Percentiles rank a stretch among this genome's conserved stretches.
Evolutionary conservation across 352 stramenopile genomes (phyloP).

Genomic region (Globisporangium sylvaticum): DNA sequence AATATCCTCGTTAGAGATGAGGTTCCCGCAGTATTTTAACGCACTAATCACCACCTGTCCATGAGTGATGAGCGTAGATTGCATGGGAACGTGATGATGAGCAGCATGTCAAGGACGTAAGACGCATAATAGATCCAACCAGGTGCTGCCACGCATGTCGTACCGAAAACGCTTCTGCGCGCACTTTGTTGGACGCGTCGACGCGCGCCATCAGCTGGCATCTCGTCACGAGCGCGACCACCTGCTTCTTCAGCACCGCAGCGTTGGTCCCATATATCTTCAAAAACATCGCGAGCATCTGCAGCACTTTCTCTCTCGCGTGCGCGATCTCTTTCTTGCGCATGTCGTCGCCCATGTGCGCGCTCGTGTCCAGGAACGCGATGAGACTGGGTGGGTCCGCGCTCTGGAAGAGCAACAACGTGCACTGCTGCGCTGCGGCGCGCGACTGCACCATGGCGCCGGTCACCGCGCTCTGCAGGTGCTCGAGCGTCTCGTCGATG

Average conservation of each 20-base stretch:
- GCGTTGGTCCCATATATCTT: constrained; percentile 42
- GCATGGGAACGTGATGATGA: background rate
- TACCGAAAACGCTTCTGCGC: constrained; percentile 41
- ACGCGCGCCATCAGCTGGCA: constrained; percentile 53
- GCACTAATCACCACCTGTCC: constrained; percentile 51
- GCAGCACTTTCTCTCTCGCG: constrained; percentile 43
- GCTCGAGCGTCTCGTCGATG: constrained; percentile 57
- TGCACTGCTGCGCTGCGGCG: constrained; percentile 57
- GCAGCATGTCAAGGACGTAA: background rate
- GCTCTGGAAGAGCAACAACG: constrained; percentile 57
- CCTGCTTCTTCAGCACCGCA: constrained; percentile 45
- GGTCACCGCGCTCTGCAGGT: constrained; percentile 40
- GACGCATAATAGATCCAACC: background rate
- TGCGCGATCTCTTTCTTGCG: constrained; percentile 57
- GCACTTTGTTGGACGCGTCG: constrained; percentile 68
- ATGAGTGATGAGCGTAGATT: background rate
- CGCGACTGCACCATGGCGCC: constrained; percentile 56
- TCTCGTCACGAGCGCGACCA: constrained; percentile 32
- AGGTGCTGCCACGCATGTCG: background rate
- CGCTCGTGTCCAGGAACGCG: constrained; percentile 51
- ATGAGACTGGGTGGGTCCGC: constrained; percentile 47
- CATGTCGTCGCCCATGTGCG: constrained; percentile 38
- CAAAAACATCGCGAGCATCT: constrained; percentile 46
- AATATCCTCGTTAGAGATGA: constrained; percentile 41
- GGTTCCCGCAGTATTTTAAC: constrained; percentile 37